Conservation (phyloP, 192 early-diverging fungal genomes). For the Phlyctochytrium arcticum region DNA sequence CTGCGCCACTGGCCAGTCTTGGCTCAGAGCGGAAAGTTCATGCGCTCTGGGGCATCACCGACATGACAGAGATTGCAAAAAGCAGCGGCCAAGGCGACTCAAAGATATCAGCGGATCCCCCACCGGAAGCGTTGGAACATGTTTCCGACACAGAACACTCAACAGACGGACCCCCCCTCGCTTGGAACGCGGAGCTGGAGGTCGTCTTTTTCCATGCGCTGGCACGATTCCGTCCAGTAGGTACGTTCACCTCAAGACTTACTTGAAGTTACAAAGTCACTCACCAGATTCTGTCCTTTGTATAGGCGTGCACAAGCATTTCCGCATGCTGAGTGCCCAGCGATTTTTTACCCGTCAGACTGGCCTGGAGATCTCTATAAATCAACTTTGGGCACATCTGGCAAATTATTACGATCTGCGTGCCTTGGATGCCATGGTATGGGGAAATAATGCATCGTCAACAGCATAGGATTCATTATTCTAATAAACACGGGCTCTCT, state of each 20-base stretch:
- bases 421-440: slow-evolving; percentile 21
- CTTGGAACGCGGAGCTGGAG: slow-evolving; percentile 24
- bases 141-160: no score
- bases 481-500: not conserved
- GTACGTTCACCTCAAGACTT: not conserved
- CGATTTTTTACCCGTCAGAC: slow-evolving; percentile 7
- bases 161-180: not conserved
- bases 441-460: no score
- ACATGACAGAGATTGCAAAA: not conserved
- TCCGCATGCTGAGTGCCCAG: slow-evolving; percentile 25
- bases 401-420: slow-evolving; percentile 14
- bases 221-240: slow-evolving; percentile 19
- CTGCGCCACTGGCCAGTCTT: no score
- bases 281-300: not conserved
- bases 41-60: no score
- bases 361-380: not conserved
- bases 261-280: not conserved
- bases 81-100: not conserved
- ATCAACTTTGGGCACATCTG: slow-evolving; percentile 22
- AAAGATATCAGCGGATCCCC: not conserved
- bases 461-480: not conserved
- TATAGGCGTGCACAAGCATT: slow-evolving; percentile 33
- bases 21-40: no score
- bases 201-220: slow-evolving; percentile 20
- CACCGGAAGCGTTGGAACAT: no score